These are phyloP conservation scores for Thymus quinquecostatus DNA, from an alignment of 257 asterid species.

Conservation along the genomic window DNA sequence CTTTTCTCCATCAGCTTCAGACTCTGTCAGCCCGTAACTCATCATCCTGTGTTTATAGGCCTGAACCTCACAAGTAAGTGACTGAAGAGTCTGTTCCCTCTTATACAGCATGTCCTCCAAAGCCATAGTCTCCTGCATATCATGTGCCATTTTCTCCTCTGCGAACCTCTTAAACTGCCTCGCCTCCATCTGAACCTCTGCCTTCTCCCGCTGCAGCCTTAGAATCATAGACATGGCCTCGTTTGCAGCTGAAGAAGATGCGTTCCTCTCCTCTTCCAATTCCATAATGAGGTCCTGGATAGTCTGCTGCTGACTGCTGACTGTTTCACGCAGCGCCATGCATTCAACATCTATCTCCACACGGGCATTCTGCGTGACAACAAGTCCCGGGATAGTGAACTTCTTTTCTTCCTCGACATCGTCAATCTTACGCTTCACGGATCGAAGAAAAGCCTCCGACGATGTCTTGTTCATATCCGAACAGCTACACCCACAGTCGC, in stretches of 20 bases:
- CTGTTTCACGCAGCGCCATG: slow-evolving; percentile 75
- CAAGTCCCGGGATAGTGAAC: slow-evolving; percentile 55
- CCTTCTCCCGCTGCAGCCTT: slow-evolving; percentile 96
- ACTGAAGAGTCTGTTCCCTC: slow-evolving; percentile 84
- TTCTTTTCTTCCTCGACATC: slow-evolving; percentile 52
- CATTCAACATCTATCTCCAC: slow-evolving; percentile 81
- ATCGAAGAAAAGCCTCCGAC: slow-evolving; percentile 58
- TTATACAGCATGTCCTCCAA: slow-evolving; percentile 87
- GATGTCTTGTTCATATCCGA: slow-evolving; percentile 45
- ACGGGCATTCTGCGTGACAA: slow-evolving; percentile 70
- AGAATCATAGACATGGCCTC: slow-evolving; percentile 99
- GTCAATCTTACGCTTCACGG: slow-evolving; percentile 78
- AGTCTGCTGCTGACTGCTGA: slow-evolving; percentile 70
- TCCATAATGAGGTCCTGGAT: slow-evolving; percentile 78
- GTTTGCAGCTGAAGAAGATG: slow-evolving; percentile 89
- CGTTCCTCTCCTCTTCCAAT: slow-evolving; percentile 97
- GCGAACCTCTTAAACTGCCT: slow-evolving; percentile 89
- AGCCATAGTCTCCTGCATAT: slow-evolving; percentile 69
- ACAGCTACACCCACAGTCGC: slow-evolving; percentile 80
- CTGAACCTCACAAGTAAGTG: slow-evolving; percentile 82
- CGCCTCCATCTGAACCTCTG: slow-evolving; percentile 93
- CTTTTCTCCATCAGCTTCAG: slow-evolving; percentile 54
- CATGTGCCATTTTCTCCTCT: slow-evolving; percentile 94
- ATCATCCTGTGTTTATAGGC: slow-evolving; percentile 86
- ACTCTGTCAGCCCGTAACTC: slow-evolving; percentile 82